phyloP scores from a whole-genome alignment of 495 filamentous ascomycete genomes.

The Parmelia sp. region DNA sequence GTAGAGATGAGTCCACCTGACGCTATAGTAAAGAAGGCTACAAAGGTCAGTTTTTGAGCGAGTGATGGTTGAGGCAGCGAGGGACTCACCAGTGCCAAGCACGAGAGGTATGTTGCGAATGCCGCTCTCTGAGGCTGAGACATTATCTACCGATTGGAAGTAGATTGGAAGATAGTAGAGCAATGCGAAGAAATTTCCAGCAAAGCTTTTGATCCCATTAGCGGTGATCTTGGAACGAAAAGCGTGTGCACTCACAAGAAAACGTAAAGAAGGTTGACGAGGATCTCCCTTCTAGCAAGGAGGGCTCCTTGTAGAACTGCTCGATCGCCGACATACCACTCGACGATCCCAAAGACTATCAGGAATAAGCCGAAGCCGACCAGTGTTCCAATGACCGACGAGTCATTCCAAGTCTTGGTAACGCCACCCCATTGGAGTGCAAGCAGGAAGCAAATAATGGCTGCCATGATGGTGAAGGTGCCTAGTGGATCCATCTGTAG shows the following conservation, averaged over 20 bases:
- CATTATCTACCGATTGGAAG: constrained; percentile 49
- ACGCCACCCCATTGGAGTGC: constrained; percentile 40
- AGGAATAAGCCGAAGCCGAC: constrained; percentile 34
- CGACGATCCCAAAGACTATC: constrained; percentile 25
- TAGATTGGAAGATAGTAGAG: constrained; percentile 60
- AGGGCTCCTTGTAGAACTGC: constrained; percentile 26
- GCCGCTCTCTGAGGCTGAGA: constrained; percentile 45
- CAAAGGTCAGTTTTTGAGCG: constrained; percentile 10
- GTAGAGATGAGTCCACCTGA: constrained; percentile 48
- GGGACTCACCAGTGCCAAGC: constrained; percentile 37
- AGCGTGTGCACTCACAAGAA: constrained; percentile 25
- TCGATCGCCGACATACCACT: constrained; percentile 30
- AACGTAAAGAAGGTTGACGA: constrained; percentile 22
- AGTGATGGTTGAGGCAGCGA: constrained; percentile 13
- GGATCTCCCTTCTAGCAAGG: constrained; percentile 26
- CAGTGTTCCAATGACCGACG: constrained; percentile 31
- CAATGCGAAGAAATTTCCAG: constrained; percentile 40
- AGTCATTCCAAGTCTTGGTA: constrained; percentile 31
- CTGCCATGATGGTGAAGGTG: constrained; percentile 27
- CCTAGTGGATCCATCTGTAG: constrained; percentile 35
- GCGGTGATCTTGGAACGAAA: neutral
- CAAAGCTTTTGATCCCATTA: constrained; percentile 26
- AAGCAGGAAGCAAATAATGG: constrained; percentile 34
- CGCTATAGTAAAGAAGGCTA: constrained; percentile 31
- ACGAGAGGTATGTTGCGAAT: constrained; percentile 62